Conservation (phyloP, 768 basidiomycete genomes). For the Boletus sp. region DNA sequence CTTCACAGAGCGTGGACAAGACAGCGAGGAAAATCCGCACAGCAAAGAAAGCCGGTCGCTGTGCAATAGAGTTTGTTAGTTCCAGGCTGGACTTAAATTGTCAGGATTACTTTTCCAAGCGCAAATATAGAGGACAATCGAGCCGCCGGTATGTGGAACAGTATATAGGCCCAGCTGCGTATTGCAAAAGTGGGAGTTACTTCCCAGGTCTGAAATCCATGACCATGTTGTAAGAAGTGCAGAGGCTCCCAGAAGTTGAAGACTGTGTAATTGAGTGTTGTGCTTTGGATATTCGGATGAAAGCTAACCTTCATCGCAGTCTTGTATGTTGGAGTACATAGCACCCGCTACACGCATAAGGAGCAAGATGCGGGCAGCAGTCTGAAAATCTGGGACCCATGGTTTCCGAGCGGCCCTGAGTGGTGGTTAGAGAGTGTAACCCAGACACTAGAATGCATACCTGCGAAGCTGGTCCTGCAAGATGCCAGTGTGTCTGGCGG, state of each 20-base stretch:
- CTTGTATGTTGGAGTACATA: conserved; percentile 94
- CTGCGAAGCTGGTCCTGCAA: conserved; percentile 80
- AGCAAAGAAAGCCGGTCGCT: conserved; percentile 89
- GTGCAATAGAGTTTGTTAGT: conserved; percentile 19
- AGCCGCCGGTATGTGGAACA: conserved; percentile 72
- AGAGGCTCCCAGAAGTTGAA: conserved; percentile 99
- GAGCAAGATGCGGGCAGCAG: conserved; percentile 81
- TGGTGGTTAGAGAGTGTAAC: conserved; percentile 8
- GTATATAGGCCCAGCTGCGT: conserved; percentile 91
- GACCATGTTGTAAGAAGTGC: conserved; percentile 82
- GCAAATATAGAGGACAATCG: conserved; percentile 57
- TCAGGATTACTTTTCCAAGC: conserved; percentile 65
- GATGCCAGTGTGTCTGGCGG: conserved; percentile 60
- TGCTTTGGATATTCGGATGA: not conserved
- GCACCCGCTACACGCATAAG: conserved; percentile 79
- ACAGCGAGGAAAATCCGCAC: conserved; percentile 77
- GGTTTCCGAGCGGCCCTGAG: conserved; percentile 67
- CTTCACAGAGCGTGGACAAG: conserved; percentile 76
- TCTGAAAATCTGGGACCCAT: conserved; percentile 82
- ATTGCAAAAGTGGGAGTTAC: conserved; percentile 88
- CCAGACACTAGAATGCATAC: conserved; percentile 33
- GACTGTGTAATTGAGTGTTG: conserved; percentile 47
- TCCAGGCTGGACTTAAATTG: not conserved
- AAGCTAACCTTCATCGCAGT: conserved; percentile 90
- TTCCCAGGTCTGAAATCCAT: conserved; percentile 99